These are phyloP conservation scores for Solanum infundibuliforme DNA, from an alignment of 257 asterid genomes.

Conservation along the genomic window DNA sequence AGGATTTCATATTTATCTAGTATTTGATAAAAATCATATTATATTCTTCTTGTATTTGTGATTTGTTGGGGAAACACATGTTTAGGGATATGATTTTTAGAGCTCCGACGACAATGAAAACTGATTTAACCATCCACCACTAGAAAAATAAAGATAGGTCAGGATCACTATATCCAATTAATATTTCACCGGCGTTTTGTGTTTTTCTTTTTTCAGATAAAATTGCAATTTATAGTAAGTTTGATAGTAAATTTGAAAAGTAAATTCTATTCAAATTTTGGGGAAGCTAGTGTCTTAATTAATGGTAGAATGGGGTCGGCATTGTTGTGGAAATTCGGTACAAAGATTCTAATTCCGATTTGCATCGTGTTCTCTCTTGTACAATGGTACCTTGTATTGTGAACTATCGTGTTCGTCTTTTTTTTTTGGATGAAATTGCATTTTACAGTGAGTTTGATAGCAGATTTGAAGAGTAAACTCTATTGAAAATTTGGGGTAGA, in stretches of 20 bases:
- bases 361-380: too few relatives aligned
- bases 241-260: conserved; percentile 11
- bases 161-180: neutral
- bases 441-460: neutral
- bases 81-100: neutral
- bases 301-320: too few relatives aligned
- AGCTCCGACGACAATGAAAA: conserved; percentile 34
- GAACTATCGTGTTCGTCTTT: neutral
- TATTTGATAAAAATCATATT: too few relatives aligned
- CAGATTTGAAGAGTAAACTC: conserved; percentile 11
- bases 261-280: too few relatives aligned
- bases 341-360: too few relatives aligned
- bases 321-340: too few relatives aligned
- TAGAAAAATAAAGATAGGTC: neutral
- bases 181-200: neutral
- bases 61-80: too few relatives aligned
- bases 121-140: conserved; percentile 57
- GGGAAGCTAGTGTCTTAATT: too few relatives aligned
- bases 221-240: neutral
- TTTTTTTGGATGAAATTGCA: neutral
- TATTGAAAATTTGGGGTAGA: too few relatives aligned
- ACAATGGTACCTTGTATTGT: too few relatives aligned
- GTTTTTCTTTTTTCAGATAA: neutral
- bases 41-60: too few relatives aligned
- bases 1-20: too few relatives aligned